Evolutionary conservation across 2,329 filamentous ascomycete species (phyloP), one percentile per base, ranked within the genome.

Genomic region (Magnaporthales sp.): DNA sequence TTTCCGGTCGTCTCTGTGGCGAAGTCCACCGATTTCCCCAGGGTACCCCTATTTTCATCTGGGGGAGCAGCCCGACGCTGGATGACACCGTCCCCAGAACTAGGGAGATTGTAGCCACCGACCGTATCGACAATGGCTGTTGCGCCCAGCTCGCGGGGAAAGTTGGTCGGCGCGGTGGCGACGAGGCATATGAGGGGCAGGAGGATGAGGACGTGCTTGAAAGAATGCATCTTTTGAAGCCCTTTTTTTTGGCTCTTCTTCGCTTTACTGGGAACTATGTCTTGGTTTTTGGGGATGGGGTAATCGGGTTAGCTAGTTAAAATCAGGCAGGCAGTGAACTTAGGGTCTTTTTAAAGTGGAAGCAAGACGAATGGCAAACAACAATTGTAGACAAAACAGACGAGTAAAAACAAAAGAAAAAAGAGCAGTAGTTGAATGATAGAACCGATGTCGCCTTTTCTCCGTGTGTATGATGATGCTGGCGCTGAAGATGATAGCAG

Each of bases 221-320:
- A 24, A 2, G 56, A 60, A 29, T 10, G 56, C 70, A 71, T 70
- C 13, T n/a, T 11, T 56, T 29, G 26, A 31, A 19, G 11, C 13
- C 60, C 38, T 19, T 4, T 15, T 19, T 51, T 51, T 51, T 6
- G 4, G 11, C n/a, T 15, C 11, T 15, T 15, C 5, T 51, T 51
- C 11, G 22, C 13, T 27, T 29, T 13, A 9, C 24, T 29, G 26
- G 8, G 15, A 13, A 27, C 22, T 4, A 27, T 4, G 26, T 60
- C 5, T 1, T 27, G 24, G 26, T 9, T 58, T n/a, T n/a, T n/a
- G n/a, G n/a, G n/a, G n/a, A n/a, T n/a, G n/a, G 11, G 10, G 11
- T 13, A 9, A 13, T 26, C 7, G 7, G 22, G 54, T 58, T 58
- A 58, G n/a, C n/a, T 22, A 22, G 7, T 58, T 2, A 3, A 26